Evolutionary conservation across 2,329 filamentous ascomycete species (phyloP).

Genomic region (Ophiostoma novo-ulmi): DNA sequence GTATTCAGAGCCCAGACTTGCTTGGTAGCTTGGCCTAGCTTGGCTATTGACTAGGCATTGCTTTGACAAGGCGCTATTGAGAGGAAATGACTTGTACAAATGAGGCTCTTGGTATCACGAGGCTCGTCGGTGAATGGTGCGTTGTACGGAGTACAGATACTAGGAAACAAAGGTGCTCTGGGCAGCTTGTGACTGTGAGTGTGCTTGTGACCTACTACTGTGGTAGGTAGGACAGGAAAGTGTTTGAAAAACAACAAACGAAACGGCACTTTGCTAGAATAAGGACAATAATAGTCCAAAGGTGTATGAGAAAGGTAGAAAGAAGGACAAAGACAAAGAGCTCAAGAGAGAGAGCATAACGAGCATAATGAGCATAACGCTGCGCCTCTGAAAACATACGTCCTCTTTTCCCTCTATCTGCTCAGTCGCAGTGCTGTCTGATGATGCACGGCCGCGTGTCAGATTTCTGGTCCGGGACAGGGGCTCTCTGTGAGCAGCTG

Average conservation of each 20-base stretch:
- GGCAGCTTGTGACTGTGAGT: too few relatives aligned
- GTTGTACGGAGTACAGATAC: too few relatives aligned
- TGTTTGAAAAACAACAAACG: neutral
- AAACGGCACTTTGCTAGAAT: neutral
- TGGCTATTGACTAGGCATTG: neutral
- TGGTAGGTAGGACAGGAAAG: neutral
- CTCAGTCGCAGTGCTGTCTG: conserved; percentile 21
- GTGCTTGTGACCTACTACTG: too few relatives aligned
- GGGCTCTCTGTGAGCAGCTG: neutral
- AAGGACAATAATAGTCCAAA: neutral
- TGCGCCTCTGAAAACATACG: neutral
- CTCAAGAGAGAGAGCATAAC: neutral
- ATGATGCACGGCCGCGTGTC: conserved; percentile 23
- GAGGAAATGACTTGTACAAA: neutral
- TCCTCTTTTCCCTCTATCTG: too few relatives aligned
- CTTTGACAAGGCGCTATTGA: neutral
- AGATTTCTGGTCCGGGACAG: conserved; percentile 21
- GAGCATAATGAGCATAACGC: neutral
- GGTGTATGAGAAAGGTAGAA: neutral
- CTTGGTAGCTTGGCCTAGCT: neutral
- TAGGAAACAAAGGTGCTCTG: too few relatives aligned
- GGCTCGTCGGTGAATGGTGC: neutral
- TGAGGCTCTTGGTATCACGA: neutral
- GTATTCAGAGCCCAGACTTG: neutral
- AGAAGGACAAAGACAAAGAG: neutral